These are phyloP conservation scores for Fusarium foetens DNA, from an alignment of 2,329 filamentous ascomycete genomes.

Conservation along the genomic window DNA sequence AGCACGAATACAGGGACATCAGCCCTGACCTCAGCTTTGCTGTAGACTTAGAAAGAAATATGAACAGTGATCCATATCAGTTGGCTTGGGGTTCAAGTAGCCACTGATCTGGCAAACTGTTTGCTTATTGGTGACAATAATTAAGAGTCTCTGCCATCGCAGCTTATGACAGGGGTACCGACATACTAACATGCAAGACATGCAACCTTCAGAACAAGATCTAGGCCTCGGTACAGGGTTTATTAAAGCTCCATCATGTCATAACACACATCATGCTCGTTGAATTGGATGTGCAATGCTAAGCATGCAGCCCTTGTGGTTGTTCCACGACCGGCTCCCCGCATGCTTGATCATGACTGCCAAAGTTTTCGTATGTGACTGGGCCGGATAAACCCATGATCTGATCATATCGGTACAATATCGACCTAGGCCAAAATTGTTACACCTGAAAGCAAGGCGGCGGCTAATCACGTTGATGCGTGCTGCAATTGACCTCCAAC, in stretches of 20 bases:
- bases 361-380: background rate
- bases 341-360: background rate
- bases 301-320: background rate
- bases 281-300: background rate
- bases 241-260: too few species aligned
- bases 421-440: background rate
- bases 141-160: too few species aligned
- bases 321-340: background rate
- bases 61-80: background rate
- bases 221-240: background rate
- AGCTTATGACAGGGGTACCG: background rate
- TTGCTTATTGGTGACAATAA: too few species aligned
- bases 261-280: background rate
- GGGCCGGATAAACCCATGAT: background rate
- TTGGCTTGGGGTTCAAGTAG: background rate
- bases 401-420: background rate
- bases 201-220: background rate
- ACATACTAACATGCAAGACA: background rate
- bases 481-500: background rate
- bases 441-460: background rate
- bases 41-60: background rate
- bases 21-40: background rate
- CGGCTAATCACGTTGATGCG: background rate
- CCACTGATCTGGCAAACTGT: too few species aligned
- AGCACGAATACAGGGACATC: background rate